Percentiles rank a stretch among this genome's conserved stretches.
Evolutionary conservation across 768 basidiomycete genomes (phyloP).

Genomic region (Boletellus sp.): DNA sequence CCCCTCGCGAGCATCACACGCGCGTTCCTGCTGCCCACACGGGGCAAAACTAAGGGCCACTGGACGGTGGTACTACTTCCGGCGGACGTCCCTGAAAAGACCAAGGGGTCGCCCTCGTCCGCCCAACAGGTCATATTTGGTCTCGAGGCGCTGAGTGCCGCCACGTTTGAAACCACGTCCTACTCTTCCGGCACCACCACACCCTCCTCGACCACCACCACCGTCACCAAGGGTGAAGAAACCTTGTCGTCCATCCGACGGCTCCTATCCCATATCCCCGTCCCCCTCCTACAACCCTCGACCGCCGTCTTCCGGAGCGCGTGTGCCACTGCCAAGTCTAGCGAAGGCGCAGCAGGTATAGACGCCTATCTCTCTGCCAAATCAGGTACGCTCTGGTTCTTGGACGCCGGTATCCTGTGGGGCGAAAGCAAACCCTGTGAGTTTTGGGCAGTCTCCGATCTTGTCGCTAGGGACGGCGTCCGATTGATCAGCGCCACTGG

Average conservation of each 20-base stretch:
- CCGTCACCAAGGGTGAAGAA: conserved; percentile 48
- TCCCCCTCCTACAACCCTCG: conserved; percentile 47
- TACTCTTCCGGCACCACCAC: conserved; percentile 27
- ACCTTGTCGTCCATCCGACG: conserved; percentile 47
- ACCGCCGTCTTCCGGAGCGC: conserved; percentile 55
- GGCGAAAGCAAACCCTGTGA: conserved; percentile 75
- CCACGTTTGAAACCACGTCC: conserved; percentile 43
- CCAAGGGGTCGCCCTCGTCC: conserved; percentile 34
- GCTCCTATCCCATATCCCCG: conserved; percentile 49
- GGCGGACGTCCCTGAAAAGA: conserved; percentile 48
- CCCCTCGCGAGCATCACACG: conserved; percentile 50
- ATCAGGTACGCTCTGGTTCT: conserved; percentile 69
- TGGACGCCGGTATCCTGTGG: conserved; percentile 63
- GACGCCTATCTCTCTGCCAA: conserved; percentile 74
- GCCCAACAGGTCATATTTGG: conserved; percentile 66
- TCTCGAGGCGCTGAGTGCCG: conserved; percentile 52
- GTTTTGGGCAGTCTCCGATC: conserved; percentile 63
- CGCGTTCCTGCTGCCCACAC: conserved; percentile 70
- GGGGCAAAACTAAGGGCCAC: conserved; percentile 67
- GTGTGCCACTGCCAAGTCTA: conserved; percentile 34
- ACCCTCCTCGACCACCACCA: conserved; percentile 28
- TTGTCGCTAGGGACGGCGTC: conserved; percentile 52
- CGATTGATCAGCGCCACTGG: conserved; percentile 61
- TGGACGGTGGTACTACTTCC: conserved; percentile 69
- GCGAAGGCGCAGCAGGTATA: conserved; percentile 52